Conservation (phyloP, 306 rosid genomes). For the Geum urbanum region DNA sequence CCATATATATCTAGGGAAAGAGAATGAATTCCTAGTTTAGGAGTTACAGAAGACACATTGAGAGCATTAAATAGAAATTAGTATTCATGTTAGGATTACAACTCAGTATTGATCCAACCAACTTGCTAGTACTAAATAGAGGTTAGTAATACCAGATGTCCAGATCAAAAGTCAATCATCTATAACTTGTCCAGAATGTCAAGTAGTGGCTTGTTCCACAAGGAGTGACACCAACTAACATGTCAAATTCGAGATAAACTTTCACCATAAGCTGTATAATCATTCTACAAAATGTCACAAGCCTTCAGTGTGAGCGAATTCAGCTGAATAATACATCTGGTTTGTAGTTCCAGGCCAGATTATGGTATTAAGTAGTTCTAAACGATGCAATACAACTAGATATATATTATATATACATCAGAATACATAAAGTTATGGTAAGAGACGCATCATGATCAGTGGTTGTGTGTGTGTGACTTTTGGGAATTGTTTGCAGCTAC, state of each 20-base stretch:
- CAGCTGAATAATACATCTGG: background rate
- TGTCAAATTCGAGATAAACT: background rate
- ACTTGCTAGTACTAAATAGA: constrained; percentile 1
- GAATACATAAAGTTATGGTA: background rate
- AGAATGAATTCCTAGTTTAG: constrained; percentile 2
- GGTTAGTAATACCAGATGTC: background rate
- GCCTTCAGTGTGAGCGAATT: background rate
- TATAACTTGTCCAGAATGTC: background rate
- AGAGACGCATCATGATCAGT: background rate
- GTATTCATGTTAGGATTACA: background rate
- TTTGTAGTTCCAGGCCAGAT: background rate
- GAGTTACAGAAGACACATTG: background rate
- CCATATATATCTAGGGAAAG: background rate
- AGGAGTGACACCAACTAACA: background rate
- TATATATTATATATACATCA: background rate
- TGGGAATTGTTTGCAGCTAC: constrained; percentile 2
- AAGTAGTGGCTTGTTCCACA: background rate
- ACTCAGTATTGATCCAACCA: background rate
- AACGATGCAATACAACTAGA: background rate
- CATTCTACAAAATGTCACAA: background rate
- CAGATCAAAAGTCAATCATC: background rate
- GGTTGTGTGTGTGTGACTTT: background rate
- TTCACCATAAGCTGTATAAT: background rate
- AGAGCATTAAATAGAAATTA: no score
- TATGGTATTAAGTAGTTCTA: background rate